These are phyloP conservation scores for Aspergillus cavernicola DNA, from an alignment of 495 filamentous ascomycete genomes.

Conservation along the genomic window DNA sequence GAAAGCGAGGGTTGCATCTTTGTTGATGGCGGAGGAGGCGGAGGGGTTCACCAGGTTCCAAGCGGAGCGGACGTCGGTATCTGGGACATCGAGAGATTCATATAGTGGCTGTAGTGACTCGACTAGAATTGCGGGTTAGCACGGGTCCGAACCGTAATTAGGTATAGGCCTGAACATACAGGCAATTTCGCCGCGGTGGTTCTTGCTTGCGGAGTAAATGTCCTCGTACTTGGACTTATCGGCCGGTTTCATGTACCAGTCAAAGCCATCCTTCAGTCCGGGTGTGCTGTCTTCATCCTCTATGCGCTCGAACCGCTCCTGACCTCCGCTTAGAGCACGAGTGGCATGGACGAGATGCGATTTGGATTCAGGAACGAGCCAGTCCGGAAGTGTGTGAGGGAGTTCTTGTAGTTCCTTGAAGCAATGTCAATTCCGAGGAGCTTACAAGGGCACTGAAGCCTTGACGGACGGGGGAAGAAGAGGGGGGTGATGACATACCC, in stretches of 20 bases:
- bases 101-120: constrained; percentile 78
- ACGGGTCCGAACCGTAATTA: neutral
- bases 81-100: constrained; percentile 87
- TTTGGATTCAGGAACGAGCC: constrained; percentile 95
- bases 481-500: constrained; percentile 61
- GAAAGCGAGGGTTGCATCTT: constrained; percentile 91
- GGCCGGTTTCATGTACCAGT: constrained; percentile 96
- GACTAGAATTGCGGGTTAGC: constrained; percentile 46
- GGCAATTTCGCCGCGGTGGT: constrained; percentile 76
- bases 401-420: constrained; percentile 81
- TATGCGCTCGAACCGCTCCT: constrained; percentile 75
- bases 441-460: neutral
- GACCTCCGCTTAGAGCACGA: constrained; percentile 71
- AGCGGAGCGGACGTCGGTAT: constrained; percentile 87
- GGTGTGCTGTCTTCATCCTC: constrained; percentile 71
- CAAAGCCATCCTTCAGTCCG: constrained; percentile 91
- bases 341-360: constrained; percentile 89
- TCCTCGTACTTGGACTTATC: constrained; percentile 93
- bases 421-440: constrained; percentile 4
- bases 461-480: neutral
- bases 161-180: constrained; percentile 48
- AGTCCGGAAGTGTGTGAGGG: constrained; percentile 79
- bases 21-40: constrained; percentile 73
- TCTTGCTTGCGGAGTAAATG: constrained; percentile 87
- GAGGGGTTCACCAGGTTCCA: constrained; percentile 98